phyloP scores from a whole-genome alignment of 2,329 filamentous ascomycete genomes.

The Trichoderma pleuroti region DNA sequence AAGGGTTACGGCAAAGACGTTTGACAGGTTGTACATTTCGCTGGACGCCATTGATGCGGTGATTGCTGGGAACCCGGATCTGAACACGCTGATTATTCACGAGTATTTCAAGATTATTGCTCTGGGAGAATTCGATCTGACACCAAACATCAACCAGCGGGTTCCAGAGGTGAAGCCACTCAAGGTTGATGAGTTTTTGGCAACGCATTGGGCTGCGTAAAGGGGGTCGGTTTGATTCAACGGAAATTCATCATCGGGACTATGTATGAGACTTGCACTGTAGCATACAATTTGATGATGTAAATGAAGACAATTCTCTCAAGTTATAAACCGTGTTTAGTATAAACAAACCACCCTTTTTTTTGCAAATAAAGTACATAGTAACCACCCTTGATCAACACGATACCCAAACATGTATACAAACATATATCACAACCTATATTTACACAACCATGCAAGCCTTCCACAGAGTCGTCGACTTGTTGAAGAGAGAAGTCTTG shows the following conservation, averaged over 20 bases:
- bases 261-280: not conserved
- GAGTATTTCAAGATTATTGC: not conserved
- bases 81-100: not conserved
- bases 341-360: not conserved
- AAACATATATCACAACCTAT: not conserved
- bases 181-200: not conserved
- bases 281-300: not conserved
- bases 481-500: conserved; percentile 4
- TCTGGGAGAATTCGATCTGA: not conserved
- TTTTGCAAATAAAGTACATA: not conserved
- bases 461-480: not conserved
- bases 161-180: not conserved
- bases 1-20: not conserved
- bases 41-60: not conserved
- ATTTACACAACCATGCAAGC: not conserved
- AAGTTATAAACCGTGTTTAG: not conserved
- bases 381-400: not conserved
- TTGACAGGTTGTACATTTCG: not conserved
- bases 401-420: not conserved
- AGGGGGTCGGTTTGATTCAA: not conserved
- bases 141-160: not conserved
- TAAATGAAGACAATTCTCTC: not conserved
- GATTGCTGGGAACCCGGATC: not conserved
- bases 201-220: conserved; percentile 4
- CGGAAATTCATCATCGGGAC: not conserved